Evolutionary conservation across 768 basidiomycete genomes (phyloP), one percentile per base, ranked within the genome.

Genomic region (Termitomyces sp.): DNA sequence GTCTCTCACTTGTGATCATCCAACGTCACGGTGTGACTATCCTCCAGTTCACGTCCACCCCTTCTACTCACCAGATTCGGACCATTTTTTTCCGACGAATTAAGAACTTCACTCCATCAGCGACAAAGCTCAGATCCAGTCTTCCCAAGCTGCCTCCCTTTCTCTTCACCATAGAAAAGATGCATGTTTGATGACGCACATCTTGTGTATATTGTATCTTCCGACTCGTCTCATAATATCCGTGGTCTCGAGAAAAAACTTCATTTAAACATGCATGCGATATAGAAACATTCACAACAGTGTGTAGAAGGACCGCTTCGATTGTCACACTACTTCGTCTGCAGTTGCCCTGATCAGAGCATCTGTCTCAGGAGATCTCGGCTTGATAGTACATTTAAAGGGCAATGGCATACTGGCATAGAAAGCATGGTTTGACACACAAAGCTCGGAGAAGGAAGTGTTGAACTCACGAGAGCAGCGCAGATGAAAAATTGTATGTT

Each of bases 331-430:
- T 3, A 26, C 23, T 23, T 49, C 28, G 4, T 26, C 23, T 4
- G 52, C 38, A 41, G 40, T 40, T 28, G 40, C 38, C 43, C 52
- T 54, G 26, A 58, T 58, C 5, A 58, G 43, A 33, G n/a, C 50
- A 36, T 52, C 57, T 33, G 38, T 38, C 40, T 51, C 40, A 10
- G 9, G 41, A 18, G 63, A 61, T 48, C 63, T 58, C 14, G 63
- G 60, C 40, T 57, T 58, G 50, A 63, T 58, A 28, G 53, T 46
- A 38, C 57, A 61, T 38, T 61, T 61, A 51, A 61, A 61, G 6
- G 57, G 60, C 6, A 41, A 16, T 28, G 63, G 63, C 38, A 53
- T 6, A 40, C 60, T 64, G 36, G 6, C 48, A 38, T 5, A 9
- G 16, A 32, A 5, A 49, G 16, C 16, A 4, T 32, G 5, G 32